Percentiles rank a stretch among this genome's conserved stretches.
Conservation (phyloP, 352 stramenopile genomes). For the Phytophthora uliginosa region DNA sequence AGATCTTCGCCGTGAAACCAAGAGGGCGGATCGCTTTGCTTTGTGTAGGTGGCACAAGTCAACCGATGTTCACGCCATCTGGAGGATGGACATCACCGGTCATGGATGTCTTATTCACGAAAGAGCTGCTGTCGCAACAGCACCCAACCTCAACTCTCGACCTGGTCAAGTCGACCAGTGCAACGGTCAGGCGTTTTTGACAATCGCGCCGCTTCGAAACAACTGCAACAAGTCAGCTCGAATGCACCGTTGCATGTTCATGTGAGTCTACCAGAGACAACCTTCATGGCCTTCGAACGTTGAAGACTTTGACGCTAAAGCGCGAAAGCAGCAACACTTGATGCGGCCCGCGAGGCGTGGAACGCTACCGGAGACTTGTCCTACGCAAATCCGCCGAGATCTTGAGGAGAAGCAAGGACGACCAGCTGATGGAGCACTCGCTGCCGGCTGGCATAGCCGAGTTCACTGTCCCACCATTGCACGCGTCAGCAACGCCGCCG, state of each 20-base stretch:
- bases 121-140: not conserved
- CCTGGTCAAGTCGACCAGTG: constrained; percentile 6
- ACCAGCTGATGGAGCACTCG: constrained; percentile 24
- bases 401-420: constrained; percentile 28
- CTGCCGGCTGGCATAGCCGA: constrained; percentile 18
- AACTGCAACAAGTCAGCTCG: not conserved
- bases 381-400: constrained; percentile 21
- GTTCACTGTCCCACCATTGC: constrained; percentile 24
- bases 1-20: not conserved
- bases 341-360: not conserved
- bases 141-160: not conserved
- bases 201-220: constrained; percentile 11
- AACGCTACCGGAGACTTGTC: not conserved
- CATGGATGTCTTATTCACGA: not conserved
- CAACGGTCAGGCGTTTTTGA: constrained; percentile 11
- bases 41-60: not conserved
- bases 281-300: not conserved
- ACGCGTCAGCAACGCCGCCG: constrained; percentile 14
- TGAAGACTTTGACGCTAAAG: constrained; percentile 29
- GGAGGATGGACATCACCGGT: not conserved
- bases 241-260: not conserved
- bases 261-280: not conserved
- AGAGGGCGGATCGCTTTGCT: constrained; percentile 2
- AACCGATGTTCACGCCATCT: not conserved
- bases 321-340: not conserved